Evolutionary conservation across 352 stramenopile species (phyloP), one percentile per base, ranked within the genome.

Genomic region (Aphanomyces cochlioides): DNA sequence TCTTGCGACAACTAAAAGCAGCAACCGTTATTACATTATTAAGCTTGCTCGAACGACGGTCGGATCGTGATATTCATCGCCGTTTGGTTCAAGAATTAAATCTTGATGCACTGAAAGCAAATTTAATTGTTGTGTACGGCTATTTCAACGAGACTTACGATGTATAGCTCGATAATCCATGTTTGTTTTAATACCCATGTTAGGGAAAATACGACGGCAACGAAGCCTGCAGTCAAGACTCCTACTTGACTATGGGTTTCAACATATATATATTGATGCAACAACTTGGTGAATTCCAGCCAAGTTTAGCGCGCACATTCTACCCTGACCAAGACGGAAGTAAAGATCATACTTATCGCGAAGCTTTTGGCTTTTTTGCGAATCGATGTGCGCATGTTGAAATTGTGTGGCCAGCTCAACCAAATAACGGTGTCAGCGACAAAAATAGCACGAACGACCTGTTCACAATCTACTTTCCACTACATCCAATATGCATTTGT

Each of bases 251-350:
- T 2, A 90, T 90, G 80, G 84, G 84, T 1, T 90, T 92, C 63
- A 90, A 92, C 64, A 83, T 92, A 34, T 89, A 88, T 58, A 85
- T 92, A 21, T 60, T 92, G 17, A 77, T 92, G 38, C 83, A 88
- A 71, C 80, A 86, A 36, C 67, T 92, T 15, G 81, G 79, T 7
- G 82, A 90, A 38, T 72, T 73, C 19, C 76, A 86, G 45, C 72
- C 78, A 0, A 66, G 79, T 7, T 57, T 78, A 19, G 48, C 43
- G 63, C 8, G 54, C 54, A 37, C 21, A 21, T 48, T 56, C 15
- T 6, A 66, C 1, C 36, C 28, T 39, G 15, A 57, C 58, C 21
- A 38, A 21, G 39, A 56, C 15, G 71, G 79, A 3, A 67, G 60
- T 41, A 13, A 10, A 13, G 7, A 13, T 10, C 43, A 59, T 4